A percentile compares a stretch with the other conserved stretches of the same genome.
Conservation (phyloP, 2,329 filamentous ascomycete species). For the Penicillium sclerotiorum region DNA sequence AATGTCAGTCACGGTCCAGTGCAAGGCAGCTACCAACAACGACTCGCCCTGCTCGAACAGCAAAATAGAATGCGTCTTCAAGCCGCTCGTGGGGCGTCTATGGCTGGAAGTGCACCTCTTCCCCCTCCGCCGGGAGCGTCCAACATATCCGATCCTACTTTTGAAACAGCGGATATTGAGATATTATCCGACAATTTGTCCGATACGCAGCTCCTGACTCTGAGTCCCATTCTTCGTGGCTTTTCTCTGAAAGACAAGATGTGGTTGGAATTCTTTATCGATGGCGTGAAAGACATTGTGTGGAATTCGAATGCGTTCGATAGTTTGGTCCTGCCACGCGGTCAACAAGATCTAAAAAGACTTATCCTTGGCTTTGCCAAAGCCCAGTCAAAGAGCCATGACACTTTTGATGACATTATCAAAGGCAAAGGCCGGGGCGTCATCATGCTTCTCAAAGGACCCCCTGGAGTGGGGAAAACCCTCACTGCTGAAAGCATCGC, state of each 20-base stretch:
- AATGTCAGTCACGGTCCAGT: too few species aligned
- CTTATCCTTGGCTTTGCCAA: constrained; percentile 48
- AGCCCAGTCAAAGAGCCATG: constrained; percentile 40
- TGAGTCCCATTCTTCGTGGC: constrained; percentile 47
- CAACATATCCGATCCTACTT: background rate
- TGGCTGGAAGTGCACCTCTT: background rate
- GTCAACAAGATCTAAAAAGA: constrained; percentile 43
- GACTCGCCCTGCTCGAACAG: background rate
- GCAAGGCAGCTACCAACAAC: background rate
- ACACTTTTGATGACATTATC: constrained; percentile 52
- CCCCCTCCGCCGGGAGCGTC: background rate
- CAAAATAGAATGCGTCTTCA: background rate
- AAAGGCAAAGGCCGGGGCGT: constrained; percentile 55
- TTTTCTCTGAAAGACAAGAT: constrained; percentile 40
- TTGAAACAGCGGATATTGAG: background rate
- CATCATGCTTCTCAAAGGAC: constrained; percentile 44
- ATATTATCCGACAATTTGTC: background rate
- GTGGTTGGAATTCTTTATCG: constrained; percentile 8
- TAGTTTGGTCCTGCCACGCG: constrained; percentile 46
- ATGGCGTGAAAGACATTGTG: constrained; percentile 7
- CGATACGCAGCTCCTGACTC: constrained; percentile 45
- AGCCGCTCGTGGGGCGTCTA: too few species aligned
- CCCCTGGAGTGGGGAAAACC: constrained; percentile 59
- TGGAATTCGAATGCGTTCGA: constrained; percentile 44
- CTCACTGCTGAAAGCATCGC: constrained; percentile 55